A percentile compares a stretch with the other conserved stretches of the same genome.
Evolutionary conservation across 352 stramenopile genomes (phyloP).

Genomic region (Phytophthora sp.): DNA sequence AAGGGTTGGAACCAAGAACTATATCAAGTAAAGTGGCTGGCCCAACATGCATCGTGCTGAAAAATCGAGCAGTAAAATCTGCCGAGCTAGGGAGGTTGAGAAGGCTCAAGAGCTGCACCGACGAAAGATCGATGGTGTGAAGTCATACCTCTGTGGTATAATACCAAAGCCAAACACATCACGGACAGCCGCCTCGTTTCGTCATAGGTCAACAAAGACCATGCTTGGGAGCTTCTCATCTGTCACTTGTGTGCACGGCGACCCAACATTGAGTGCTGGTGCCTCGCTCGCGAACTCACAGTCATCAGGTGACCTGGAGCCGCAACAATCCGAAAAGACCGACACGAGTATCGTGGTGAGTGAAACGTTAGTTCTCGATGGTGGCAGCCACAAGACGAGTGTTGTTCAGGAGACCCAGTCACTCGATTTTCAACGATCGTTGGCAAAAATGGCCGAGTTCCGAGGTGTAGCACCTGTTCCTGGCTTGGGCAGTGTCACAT

Average conservation of each 20-base stretch:
- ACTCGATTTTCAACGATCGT: slow-evolving; percentile 31
- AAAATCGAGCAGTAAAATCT: slow-evolving; percentile 82
- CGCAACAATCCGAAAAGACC: background rate
- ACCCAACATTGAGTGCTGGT: background rate
- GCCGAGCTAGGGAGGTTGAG: slow-evolving; percentile 70
- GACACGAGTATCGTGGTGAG: background rate
- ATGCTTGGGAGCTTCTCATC: slow-evolving; percentile 15
- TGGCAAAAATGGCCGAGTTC: slow-evolving; percentile 63
- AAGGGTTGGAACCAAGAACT: too few species aligned
- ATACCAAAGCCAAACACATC: slow-evolving; percentile 35
- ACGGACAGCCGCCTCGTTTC: slow-evolving; percentile 24
- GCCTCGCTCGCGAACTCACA: background rate
- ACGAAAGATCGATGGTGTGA: slow-evolving; percentile 74
- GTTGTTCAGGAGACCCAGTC: slow-evolving; percentile 3
- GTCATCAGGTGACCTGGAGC: background rate
- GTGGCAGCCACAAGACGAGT: background rate
- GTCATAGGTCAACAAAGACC: slow-evolving; percentile 17
- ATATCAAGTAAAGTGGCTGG: background rate
- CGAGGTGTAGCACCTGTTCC: slow-evolving; percentile 35
- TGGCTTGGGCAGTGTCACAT: slow-evolving; percentile 13
- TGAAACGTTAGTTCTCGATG: slow-evolving; percentile 6
- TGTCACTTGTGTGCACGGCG: background rate
- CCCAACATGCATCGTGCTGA: slow-evolving; percentile 71
- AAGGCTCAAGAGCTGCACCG: slow-evolving; percentile 72
- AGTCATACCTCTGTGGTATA: slow-evolving; percentile 53